Conservation (phyloP, 73 alveolate genomes). For the Tetrahymena thermophila region DNA sequence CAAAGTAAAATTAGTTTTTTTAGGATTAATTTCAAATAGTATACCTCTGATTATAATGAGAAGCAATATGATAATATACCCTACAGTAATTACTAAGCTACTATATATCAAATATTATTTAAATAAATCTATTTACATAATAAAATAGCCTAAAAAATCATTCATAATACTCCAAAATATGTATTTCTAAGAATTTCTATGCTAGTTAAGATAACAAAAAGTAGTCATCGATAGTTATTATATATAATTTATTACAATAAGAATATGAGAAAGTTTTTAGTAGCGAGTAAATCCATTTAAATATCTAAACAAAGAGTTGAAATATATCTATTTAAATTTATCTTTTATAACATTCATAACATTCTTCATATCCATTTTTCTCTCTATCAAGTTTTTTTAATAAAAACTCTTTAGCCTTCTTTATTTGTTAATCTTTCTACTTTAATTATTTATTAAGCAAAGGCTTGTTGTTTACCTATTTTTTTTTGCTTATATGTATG, state of each 20-base stretch:
- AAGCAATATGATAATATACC: background rate
- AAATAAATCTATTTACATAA: background rate
- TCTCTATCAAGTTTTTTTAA: background rate
- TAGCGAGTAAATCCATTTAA: background rate
- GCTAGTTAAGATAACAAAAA: background rate
- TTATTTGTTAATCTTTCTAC: background rate
- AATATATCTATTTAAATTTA: background rate
- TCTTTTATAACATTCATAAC: background rate
- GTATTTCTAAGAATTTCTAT: background rate
- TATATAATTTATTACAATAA: background rate
- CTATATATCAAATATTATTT: background rate
- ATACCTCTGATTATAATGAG: background rate
- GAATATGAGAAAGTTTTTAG: background rate
- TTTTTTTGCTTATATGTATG: too few species aligned
- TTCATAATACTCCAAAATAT: background rate
- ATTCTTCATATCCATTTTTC: background rate
- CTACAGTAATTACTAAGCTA: background rate
- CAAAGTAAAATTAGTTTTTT: background rate
- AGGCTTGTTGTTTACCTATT: too few species aligned
- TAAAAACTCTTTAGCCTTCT: too few species aligned
- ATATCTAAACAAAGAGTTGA: background rate
- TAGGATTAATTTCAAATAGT: background rate
- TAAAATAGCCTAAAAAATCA: background rate
- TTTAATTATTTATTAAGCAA: too few species aligned
- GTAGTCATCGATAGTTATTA: background rate